These are phyloP conservation scores for Batkoa obscura DNA, from an alignment of 371 early-diverging fungal genomes.

Conservation along the genomic window DNA sequence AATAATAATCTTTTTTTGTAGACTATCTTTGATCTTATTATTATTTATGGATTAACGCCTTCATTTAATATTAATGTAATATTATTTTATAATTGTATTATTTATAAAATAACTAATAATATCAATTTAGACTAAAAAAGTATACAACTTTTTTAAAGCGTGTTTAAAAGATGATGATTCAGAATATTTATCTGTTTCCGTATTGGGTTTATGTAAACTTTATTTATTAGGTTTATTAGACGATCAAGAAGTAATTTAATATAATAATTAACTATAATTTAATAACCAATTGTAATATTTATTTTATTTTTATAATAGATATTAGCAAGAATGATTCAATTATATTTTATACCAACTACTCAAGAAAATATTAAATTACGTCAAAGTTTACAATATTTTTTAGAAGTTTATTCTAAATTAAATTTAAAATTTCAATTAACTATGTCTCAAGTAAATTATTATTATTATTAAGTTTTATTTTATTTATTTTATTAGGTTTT, in stretches of 20 bases:
- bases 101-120: neutral
- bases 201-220: constrained; percentile 39
- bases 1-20: constrained; percentile 11
- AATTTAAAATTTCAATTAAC: too few relatives aligned
- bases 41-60: constrained; percentile 19
- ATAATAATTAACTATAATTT: too few relatives aligned
- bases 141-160: constrained; percentile 20
- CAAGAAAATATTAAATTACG: constrained; percentile 36
- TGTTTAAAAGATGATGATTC: constrained; percentile 24
- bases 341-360: constrained; percentile 60
- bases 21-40: constrained; percentile 39
- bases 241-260: constrained; percentile 24
- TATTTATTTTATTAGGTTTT: too few relatives aligned
- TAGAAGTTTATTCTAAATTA: constrained; percentile 61
- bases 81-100: constrained; percentile 5
- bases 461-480: too few relatives aligned
- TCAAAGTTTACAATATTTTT: constrained; percentile 69
- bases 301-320: constrained; percentile 16
- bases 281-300: neutral
- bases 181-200: constrained; percentile 29
- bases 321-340: constrained; percentile 38
- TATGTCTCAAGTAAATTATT: too few relatives aligned
- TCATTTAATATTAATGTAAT: constrained; percentile 4
- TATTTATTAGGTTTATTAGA: constrained; percentile 31
- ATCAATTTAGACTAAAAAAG: constrained; percentile 14